Evolutionary conservation across 257 asterid genomes (phyloP), one percentile per base, ranked within the genome.

Genomic region (Galeopsis tetrahit): DNA sequence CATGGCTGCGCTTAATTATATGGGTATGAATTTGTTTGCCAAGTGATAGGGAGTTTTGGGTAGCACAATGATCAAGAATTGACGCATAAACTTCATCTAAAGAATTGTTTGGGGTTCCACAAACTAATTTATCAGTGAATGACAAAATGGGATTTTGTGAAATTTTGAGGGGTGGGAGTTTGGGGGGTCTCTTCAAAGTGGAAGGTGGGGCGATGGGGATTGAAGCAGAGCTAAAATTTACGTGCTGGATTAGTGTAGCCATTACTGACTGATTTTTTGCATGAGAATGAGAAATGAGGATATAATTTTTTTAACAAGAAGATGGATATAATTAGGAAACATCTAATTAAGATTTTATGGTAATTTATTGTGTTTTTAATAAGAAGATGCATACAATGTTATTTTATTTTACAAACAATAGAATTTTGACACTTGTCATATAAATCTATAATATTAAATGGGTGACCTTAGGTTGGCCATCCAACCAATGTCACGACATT

Each of bases 21-120:
- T 74, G 89, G 74, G 90, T 64, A 65, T 89, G 99, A 36, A 91
- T 78, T 75, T 94, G 96, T 62, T 83, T 86, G 42, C 93, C 96
- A 28, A 59, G 76, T 32, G 75, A 63, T 7, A 78, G 74, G 5
- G 80, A 72, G 52, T 77, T 85, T 28, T 79, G 75, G 33, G 32
- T 66, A 3, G 90, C 85, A 71, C 90, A 87, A 13, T 78, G 79
- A 69, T 91, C 96, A 40, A 93, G 87, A 36, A 86, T 59, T 13
- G 70, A 38, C 7, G 94, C 81, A 74, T 82, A 87, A 72, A 87
- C 84, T 63, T 84, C 93, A 68, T 84, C 90, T 11, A 83, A 42
- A 58, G 72, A 77, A 33, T 77, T 75, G 64, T 36, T 73, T 17
- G 73, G 48, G 72, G 71, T 53, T 71, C 31, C 39, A 6, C 48